These are phyloP conservation scores for Polygonum maritimum DNA, from an alignment of 148 eudicot genomes.

Conservation along the genomic window DNA sequence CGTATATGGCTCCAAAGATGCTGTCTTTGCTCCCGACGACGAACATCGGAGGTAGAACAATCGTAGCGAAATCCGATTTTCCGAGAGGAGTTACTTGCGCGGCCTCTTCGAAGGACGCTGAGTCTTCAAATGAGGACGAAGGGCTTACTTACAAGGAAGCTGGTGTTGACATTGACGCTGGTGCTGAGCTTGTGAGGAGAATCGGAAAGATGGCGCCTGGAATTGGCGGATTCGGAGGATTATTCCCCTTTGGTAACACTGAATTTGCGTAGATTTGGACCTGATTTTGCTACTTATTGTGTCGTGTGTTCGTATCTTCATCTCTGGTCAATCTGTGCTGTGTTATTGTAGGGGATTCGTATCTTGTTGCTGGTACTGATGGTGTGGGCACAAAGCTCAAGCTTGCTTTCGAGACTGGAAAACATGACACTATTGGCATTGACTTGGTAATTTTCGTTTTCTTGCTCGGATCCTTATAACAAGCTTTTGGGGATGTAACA, in stretches of 20 bases:
- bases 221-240: slow-evolving; percentile 92
- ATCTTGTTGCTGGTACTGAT: slow-evolving; percentile 96
- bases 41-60: not conserved
- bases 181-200: slow-evolving; percentile 75
- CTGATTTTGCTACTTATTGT: not conserved
- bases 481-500: not conserved
- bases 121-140: slow-evolving; percentile 13
- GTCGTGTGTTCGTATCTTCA: not conserved
- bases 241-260: slow-evolving; percentile 60
- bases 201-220: slow-evolving; percentile 90
- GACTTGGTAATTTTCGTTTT: slow-evolving; percentile 52
- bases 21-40: not conserved
- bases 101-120: slow-evolving; percentile 5
- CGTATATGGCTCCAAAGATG: not conserved
- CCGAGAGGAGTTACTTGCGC: not conserved
- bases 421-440: slow-evolving; percentile 88
- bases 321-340: not conserved
- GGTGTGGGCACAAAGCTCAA: slow-evolving; percentile 96
- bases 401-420: slow-evolving; percentile 92
- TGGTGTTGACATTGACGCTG: slow-evolving; percentile 95
- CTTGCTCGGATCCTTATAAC: not conserved
- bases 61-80: not conserved
- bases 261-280: not conserved
- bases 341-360: slow-evolving; percentile 61
- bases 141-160: slow-evolving; percentile 75